Evolutionary conservation across 179 eudicot species (phyloP).

Genomic region (Beta corolliflora): DNA sequence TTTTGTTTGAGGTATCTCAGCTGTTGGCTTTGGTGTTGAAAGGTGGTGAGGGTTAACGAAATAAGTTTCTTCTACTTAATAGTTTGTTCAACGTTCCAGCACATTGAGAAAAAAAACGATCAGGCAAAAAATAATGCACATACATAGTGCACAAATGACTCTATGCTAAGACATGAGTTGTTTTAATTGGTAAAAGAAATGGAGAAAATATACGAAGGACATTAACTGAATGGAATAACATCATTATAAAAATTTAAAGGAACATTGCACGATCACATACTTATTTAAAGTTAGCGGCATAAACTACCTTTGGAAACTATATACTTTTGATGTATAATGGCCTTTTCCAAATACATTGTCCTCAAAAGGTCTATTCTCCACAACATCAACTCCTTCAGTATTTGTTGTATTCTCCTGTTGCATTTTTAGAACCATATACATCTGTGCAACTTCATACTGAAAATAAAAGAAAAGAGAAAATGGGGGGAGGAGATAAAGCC

Average conservation of each 20-base stretch:
- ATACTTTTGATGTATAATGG: conserved; percentile 55
- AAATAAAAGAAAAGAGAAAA: conserved; percentile 14
- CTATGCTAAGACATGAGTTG: too few relatives aligned
- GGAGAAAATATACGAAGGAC: not conserved
- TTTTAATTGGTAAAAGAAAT: not conserved
- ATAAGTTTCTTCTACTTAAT: not conserved
- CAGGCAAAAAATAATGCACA: not conserved
- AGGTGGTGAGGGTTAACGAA: not conserved
- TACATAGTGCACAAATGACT: not conserved
- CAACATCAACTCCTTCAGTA: conserved; percentile 61
- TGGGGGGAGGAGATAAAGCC: not conserved
- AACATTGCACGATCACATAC: not conserved
- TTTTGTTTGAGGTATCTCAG: not conserved
- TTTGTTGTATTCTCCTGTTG: conserved; percentile 52
- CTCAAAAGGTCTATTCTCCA: conserved; percentile 53
- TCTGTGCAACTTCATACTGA: conserved; percentile 70
- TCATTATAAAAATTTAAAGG: not conserved
- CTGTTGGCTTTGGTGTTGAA: not conserved
- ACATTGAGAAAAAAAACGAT: not conserved
- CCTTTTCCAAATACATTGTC: conserved; percentile 63
- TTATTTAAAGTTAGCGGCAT: not conserved
- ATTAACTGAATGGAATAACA: not conserved
- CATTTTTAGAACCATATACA: conserved; percentile 61
- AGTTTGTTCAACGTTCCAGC: not conserved
- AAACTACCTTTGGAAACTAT: conserved; percentile 57